Evolutionary conservation across 345 rosid species (phyloP).

Genomic region (Anastatica hierochuntica): DNA sequence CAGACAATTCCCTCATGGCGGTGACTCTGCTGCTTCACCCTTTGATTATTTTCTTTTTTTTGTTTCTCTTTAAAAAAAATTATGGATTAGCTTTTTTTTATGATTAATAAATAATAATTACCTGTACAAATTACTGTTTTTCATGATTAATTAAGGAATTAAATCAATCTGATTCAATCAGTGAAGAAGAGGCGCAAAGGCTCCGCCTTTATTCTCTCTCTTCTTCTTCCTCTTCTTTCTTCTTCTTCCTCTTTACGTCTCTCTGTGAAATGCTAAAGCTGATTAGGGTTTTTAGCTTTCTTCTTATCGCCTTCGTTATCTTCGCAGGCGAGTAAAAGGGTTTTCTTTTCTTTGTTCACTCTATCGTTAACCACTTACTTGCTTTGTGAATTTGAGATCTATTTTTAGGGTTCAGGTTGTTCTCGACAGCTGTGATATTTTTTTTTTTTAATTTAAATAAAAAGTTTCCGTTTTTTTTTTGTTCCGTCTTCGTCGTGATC

Average conservation of each 20-base stretch:
- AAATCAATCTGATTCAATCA: constrained; percentile 6
- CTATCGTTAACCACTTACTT: not conserved
- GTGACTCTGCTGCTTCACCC: too few species aligned
- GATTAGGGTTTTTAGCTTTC: constrained; percentile 29
- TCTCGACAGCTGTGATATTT: constrained; percentile 1
- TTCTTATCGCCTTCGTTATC: constrained; percentile 16
- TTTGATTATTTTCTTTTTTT: constrained; percentile 4
- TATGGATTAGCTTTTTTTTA: too few species aligned
- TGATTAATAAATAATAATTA: not conserved
- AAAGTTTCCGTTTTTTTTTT: too few species aligned
- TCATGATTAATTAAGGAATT: not conserved
- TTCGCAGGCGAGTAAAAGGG: constrained; percentile 16
- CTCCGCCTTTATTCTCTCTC: not conserved
- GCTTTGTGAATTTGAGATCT: constrained; percentile 9
- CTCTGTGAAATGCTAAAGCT: constrained; percentile 36
- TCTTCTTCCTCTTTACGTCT: constrained; percentile 13
- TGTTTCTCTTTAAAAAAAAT: too few species aligned
- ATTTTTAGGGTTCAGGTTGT: constrained; percentile 9
- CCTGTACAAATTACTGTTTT: constrained; percentile 2
- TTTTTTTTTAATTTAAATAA: not conserved
- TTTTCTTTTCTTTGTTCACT: constrained; percentile 1
- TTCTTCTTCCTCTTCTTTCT: not conserved
- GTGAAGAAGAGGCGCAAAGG: constrained; percentile 22
- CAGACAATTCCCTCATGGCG: too few species aligned
- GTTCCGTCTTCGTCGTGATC: too few species aligned